Conservation (phyloP, 345 rosid genomes). For the Cardamine occulta region DNA sequence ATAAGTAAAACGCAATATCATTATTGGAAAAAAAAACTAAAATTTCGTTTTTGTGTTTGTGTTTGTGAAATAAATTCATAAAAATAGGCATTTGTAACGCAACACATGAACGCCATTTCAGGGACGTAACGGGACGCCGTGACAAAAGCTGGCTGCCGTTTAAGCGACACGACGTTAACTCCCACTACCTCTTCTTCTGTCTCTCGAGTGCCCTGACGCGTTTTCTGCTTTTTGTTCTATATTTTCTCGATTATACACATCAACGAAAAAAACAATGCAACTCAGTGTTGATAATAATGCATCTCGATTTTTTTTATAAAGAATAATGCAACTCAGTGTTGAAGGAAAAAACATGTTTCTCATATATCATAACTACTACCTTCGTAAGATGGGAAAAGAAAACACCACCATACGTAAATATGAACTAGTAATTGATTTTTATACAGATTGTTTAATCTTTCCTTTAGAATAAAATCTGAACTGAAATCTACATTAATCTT, state of each 20-base stretch:
- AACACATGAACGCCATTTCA: conserved; percentile 36
- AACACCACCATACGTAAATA: neutral
- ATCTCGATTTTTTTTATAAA: no score
- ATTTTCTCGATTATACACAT: conserved; percentile 6
- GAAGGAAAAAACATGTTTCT: neutral
- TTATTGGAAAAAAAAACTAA: neutral
- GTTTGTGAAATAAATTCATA: neutral
- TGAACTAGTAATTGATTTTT: neutral
- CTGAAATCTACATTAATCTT: neutral
- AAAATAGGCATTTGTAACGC: neutral
- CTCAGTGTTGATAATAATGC: neutral
- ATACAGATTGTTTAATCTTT: neutral
- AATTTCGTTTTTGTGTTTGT: neutral
- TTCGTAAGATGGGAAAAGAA: neutral
- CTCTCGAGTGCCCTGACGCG: conserved; percentile 47
- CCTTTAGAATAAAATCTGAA: neutral
- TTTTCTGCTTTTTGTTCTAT: conserved; percentile 24
- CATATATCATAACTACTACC: neutral
- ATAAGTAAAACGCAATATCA: neutral
- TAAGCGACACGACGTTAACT: conserved; percentile 44
- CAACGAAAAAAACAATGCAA: neutral
- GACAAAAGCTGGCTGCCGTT: conserved; percentile 43
- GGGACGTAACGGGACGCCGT: conserved; percentile 33
- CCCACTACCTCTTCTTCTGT: conserved; percentile 42
- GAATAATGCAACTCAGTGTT: neutral